Evolutionary conservation across 495 filamentous ascomycete genomes (phyloP).

Genomic region (Trichoderma gamsii): DNA sequence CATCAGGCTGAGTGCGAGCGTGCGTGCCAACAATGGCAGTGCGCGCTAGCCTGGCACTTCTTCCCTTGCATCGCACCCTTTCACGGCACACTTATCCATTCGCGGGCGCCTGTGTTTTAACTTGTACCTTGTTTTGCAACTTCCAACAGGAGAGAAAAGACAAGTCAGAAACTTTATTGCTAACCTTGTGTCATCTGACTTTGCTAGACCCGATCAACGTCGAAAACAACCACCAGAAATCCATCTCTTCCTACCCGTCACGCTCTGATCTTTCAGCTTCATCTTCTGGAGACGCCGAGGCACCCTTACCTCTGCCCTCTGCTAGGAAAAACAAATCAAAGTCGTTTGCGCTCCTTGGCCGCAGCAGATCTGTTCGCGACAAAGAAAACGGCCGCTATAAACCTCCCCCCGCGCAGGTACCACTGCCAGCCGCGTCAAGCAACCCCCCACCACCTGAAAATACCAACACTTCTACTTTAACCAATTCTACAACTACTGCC

Average conservation of each 20-base stretch:
- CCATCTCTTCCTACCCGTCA: constrained; percentile 31
- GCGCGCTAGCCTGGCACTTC: neutral
- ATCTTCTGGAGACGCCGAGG: constrained; percentile 36
- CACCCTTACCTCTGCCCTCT: constrained; percentile 19
- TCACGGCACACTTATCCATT: neutral
- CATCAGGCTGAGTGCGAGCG: neutral
- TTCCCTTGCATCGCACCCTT: neutral
- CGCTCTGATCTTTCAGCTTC: constrained; percentile 40
- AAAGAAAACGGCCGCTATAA: constrained; percentile 34
- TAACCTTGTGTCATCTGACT: constrained; percentile 13
- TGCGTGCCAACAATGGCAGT: neutral
- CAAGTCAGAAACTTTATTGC: neutral
- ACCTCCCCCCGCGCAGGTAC: neutral
- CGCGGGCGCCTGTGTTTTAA: neutral
- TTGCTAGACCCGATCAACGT: neutral
- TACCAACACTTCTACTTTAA: neutral
- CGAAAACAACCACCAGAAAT: constrained; percentile 25
- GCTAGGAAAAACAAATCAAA: constrained; percentile 47
- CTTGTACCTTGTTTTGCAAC: neutral
- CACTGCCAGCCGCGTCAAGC: neutral
- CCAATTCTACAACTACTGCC: constrained; percentile 18
- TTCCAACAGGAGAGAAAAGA: neutral
- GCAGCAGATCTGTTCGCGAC: constrained; percentile 63
- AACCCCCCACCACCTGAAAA: neutral
- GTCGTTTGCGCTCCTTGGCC: constrained; percentile 54